phyloP scores from a whole-genome alignment of 2,329 filamentous ascomycete genomes.

The Chaetomium olivaceum region DNA sequence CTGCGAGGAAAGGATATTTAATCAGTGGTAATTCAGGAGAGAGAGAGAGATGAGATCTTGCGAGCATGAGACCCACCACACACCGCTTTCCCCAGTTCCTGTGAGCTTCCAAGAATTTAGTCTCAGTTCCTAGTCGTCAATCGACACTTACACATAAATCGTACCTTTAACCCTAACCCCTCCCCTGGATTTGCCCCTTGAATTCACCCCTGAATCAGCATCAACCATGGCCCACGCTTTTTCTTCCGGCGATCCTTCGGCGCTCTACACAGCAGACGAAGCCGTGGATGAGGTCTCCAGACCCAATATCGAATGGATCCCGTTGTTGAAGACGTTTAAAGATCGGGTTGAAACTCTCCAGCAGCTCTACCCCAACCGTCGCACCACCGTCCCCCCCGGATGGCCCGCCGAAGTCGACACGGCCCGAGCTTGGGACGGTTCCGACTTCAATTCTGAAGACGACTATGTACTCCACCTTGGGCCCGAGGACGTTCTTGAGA shows the following conservation, averaged over 20 bases:
- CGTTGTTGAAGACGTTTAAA: constrained; percentile 30
- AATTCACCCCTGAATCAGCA: not conserved
- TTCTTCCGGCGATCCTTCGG: not conserved
- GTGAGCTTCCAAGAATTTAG: not conserved
- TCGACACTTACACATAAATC: constrained; percentile 8
- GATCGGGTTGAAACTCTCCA: constrained; percentile 29
- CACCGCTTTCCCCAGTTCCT: not conserved
- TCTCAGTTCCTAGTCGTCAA: not conserved
- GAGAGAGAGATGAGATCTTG: not conserved
- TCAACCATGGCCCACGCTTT: not conserved
- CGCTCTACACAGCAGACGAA: not conserved
- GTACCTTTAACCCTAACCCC: constrained; percentile 14
- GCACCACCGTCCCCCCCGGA: constrained; percentile 29
- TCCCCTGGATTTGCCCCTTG: not conserved
- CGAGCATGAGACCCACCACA: not conserved
- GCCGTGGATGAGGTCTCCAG: constrained; percentile 18
- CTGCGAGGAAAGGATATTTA: constrained; percentile 2
- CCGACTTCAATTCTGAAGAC: constrained; percentile 29
- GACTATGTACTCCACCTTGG: constrained; percentile 27
- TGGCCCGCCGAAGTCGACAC: constrained; percentile 27
- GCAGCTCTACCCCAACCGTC: constrained; percentile 25
- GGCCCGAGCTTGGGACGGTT: constrained; percentile 27
- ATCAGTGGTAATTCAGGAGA: not conserved
- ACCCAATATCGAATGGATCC: constrained; percentile 32
- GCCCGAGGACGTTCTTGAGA: constrained; percentile 30